A percentile compares a stretch with the other conserved stretches of the same genome.
Evolutionary conservation across 768 basidiomycete species (phyloP).

Genomic region (Boletellus ananiceps): DNA sequence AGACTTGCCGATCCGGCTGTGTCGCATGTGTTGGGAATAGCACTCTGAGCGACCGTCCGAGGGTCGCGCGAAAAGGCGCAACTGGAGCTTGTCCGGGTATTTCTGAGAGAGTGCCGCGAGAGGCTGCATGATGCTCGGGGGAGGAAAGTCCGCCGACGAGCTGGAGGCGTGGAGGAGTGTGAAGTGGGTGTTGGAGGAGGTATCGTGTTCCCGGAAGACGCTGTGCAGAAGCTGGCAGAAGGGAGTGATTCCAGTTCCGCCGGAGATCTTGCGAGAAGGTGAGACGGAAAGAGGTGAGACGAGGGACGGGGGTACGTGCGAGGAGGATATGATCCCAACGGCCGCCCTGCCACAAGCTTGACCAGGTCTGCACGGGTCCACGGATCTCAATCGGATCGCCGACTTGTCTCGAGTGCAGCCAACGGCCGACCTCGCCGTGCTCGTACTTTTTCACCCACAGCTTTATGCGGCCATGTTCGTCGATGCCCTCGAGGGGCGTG

Average conservation of each 20-base stretch:
- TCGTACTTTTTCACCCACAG: conserved; percentile 83
- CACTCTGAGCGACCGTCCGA: conserved; percentile 16
- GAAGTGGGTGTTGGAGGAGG: conserved; percentile 46
- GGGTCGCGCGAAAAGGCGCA: conserved; percentile 63
- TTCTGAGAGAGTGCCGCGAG: conserved; percentile 44
- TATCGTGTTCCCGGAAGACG: conserved; percentile 36
- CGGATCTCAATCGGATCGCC: conserved; percentile 73
- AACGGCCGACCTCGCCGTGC: conserved; percentile 75
- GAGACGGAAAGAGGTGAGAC: neutral
- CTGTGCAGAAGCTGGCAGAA: conserved; percentile 73
- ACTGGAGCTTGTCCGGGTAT: conserved; percentile 51
- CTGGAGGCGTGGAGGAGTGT: conserved; percentile 72
- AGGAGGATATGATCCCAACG: conserved; percentile 79
- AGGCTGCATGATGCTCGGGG: conserved; percentile 52
- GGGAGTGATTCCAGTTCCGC: conserved; percentile 84
- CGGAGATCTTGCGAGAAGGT: conserved; percentile 61
- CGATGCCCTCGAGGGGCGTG: conserved; percentile 73
- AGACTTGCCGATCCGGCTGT: conserved; percentile 52
- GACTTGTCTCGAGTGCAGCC: conserved; percentile 66
- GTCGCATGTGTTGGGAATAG: conserved; percentile 28
- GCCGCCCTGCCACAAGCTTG: conserved; percentile 38
- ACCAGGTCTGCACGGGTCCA: conserved; percentile 70
- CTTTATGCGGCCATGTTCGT: conserved; percentile 57
- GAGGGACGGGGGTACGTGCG: conserved; percentile 36
- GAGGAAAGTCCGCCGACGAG: conserved; percentile 61